Evolutionary conservation across 73 alveolate species (phyloP).

Genomic region (Diophrys sp.): DNA sequence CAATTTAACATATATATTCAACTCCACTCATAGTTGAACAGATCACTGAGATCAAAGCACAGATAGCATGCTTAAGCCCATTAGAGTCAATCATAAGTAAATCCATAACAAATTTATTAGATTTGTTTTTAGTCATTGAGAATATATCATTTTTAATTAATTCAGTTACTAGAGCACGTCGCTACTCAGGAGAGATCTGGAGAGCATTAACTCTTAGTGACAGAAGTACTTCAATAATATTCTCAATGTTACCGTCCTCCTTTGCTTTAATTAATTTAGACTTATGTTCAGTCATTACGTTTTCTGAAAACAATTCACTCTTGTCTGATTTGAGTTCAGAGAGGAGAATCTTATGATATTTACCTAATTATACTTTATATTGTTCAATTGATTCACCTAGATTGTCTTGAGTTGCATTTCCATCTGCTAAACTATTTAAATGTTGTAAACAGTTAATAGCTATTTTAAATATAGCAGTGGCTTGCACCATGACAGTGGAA

Average conservation of each 20-base stretch:
- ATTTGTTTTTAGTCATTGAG: constrained; percentile 54
- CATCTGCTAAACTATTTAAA: constrained; percentile 84
- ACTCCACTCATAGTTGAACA: constrained; percentile 91
- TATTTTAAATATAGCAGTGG: constrained; percentile 86
- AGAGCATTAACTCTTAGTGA: constrained; percentile 95
- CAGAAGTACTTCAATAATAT: constrained; percentile 86
- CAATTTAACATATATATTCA: constrained; percentile 81
- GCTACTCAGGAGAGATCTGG: constrained; percentile 94
- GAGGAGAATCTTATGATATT: constrained; percentile 92
- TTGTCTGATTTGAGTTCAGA: constrained; percentile 87
- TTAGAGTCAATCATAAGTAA: constrained; percentile 79
- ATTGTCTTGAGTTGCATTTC: constrained; percentile 80
- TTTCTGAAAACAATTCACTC: constrained; percentile 77
- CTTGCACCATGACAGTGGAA: constrained; percentile 79
- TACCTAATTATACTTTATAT: constrained; percentile 93
- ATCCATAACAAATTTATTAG: constrained; percentile 73
- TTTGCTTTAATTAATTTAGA: constrained; percentile 84
- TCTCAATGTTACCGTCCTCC: constrained; percentile 82
- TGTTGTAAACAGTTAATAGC: constrained; percentile 85
- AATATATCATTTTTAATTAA: constrained; percentile 90
- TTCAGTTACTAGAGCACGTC: constrained; percentile 86
- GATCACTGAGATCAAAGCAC: constrained; percentile 87
- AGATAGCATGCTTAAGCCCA: constrained; percentile 91
- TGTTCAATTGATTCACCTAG: constrained; percentile 88
- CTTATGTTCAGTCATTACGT: constrained; percentile 94